Evolutionary conservation across 177 flowering plant species (phyloP).

Genomic region (Tripterygium wilfordii): DNA sequence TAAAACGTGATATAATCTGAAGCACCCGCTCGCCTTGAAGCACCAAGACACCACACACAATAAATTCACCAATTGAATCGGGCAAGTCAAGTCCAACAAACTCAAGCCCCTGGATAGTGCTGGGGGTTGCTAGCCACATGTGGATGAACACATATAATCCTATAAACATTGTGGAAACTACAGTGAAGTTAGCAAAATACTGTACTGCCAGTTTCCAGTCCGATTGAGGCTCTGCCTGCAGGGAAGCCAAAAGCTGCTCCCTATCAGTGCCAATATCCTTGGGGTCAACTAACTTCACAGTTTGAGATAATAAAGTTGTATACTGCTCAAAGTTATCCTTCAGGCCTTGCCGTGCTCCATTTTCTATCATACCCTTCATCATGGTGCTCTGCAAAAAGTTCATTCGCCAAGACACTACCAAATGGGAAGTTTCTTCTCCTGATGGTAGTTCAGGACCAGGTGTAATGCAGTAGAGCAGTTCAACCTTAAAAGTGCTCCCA

Average conservation of each 20-base stretch:
- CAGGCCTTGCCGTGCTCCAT: conserved; percentile 81
- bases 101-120: conserved; percentile 83
- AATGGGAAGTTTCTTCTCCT: conserved; percentile 61
- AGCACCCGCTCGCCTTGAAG: conserved; percentile 74
- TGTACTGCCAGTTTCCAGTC: conserved; percentile 73
- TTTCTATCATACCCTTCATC: conserved; percentile 94
- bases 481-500: conserved; percentile 66
- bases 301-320: conserved; percentile 45
- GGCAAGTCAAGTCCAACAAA: conserved; percentile 93
- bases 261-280: conserved; percentile 57
- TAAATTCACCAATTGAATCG: conserved; percentile 88
- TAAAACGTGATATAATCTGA: conserved; percentile 68
- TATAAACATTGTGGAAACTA: conserved; percentile 52
- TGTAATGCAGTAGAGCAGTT: conserved; percentile 67
- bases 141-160: conserved; percentile 69
- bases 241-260: conserved; percentile 73
- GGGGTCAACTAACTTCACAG: conserved; percentile 51
- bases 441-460: conserved; percentile 85
- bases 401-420: conserved; percentile 83
- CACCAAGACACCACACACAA: conserved; percentile 70
- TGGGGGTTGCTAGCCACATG: conserved; percentile 52
- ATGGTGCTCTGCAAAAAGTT: conserved; percentile 90
- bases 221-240: conserved; percentile 72
- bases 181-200: conserved; percentile 78
- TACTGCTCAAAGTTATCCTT: conserved; percentile 70